These are phyloP conservation scores for Sarocladium strictum DNA, from an alignment of 2,329 filamentous ascomycete genomes.

Conservation along the genomic window DNA sequence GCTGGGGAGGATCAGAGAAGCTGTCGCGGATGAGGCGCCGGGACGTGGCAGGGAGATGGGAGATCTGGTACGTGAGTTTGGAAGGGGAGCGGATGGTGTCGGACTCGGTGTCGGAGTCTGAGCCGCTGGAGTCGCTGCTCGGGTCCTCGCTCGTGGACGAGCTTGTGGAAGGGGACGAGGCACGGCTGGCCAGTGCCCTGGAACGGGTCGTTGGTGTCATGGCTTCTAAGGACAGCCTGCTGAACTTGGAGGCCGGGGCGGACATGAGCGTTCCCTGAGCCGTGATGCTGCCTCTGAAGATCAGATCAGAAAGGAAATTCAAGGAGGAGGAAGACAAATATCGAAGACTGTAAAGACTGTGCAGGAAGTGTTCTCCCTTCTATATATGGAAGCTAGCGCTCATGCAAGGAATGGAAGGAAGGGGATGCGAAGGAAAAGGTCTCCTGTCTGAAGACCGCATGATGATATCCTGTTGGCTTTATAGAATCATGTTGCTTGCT, in stretches of 20 bases:
- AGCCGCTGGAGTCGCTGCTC: conserved; percentile 16
- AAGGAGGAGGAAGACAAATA: not conserved
- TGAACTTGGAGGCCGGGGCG: conserved; percentile 28
- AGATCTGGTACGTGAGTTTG: conserved; percentile 34
- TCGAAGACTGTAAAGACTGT: not conserved
- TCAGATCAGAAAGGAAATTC: conserved; percentile 12
- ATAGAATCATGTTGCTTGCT: not conserved
- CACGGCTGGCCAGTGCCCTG: not conserved
- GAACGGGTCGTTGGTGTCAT: conserved; percentile 31
- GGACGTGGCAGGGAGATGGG: conserved; percentile 29
- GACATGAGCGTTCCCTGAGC: conserved; percentile 25
- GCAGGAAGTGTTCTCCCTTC: not conserved
- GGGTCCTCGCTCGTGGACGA: not conserved
- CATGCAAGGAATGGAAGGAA: not conserved
- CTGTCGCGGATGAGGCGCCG: conserved; percentile 35
- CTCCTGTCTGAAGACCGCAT: not conserved
- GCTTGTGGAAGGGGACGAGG: not conserved
- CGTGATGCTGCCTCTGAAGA: not conserved
- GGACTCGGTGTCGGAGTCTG: conserved; percentile 22
- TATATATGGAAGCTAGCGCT: not conserved
- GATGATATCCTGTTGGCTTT: conserved; percentile 1
- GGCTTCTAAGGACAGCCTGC: conserved; percentile 34
- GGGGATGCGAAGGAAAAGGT: not conserved
- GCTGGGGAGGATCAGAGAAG: conserved; percentile 41
- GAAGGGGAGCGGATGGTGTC: conserved; percentile 30